A percentile compares a stretch with the other conserved stretches of the same genome.
Evolutionary conservation across 257 asterid genomes (phyloP).

Genomic region (Solanum virginianum): DNA sequence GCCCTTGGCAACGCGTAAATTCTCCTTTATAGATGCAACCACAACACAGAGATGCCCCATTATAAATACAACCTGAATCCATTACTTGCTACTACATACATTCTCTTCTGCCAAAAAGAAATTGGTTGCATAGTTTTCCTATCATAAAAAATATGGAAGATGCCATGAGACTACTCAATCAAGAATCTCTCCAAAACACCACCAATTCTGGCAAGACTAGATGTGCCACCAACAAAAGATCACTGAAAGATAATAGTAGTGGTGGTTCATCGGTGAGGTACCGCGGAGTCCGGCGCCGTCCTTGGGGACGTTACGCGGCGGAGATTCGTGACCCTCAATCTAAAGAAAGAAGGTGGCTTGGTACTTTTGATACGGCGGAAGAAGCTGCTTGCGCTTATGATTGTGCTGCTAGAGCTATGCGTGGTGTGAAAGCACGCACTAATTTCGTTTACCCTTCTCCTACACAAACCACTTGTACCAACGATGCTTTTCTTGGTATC

Average conservation of each 20-base stretch:
- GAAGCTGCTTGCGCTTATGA: constrained; percentile 95
- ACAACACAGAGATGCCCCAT: constrained; percentile 1
- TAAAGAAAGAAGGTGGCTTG: constrained; percentile 87
- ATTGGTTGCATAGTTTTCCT: background rate
- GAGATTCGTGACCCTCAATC: constrained; percentile 85
- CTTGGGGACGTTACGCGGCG: constrained; percentile 96
- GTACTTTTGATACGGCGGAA: constrained; percentile 88
- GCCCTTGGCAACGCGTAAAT: constrained; percentile 3
- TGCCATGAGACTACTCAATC: constrained; percentile 58
- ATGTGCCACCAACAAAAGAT: constrained; percentile 21
- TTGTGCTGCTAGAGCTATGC: constrained; percentile 92
- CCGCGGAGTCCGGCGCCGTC: constrained; percentile 94
- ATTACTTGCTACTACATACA: background rate
- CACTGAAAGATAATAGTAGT: constrained; percentile 25
- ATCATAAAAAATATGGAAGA: constrained; percentile 48
- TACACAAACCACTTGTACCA: background rate
- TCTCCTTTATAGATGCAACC: constrained; percentile 26
- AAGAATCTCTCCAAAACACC: constrained; percentile 13
- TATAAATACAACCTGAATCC: constrained; percentile 1
- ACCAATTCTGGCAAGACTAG: constrained; percentile 17
- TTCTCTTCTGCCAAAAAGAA: background rate
- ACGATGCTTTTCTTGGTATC: background rate
- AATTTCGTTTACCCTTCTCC: constrained; percentile 66
- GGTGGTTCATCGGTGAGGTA: constrained; percentile 30
- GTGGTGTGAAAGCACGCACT: constrained; percentile 76